Evolutionary conservation across 1,284 basidiomycete genomes (phyloP).

Genomic region (Kwoniella shivajii): DNA sequence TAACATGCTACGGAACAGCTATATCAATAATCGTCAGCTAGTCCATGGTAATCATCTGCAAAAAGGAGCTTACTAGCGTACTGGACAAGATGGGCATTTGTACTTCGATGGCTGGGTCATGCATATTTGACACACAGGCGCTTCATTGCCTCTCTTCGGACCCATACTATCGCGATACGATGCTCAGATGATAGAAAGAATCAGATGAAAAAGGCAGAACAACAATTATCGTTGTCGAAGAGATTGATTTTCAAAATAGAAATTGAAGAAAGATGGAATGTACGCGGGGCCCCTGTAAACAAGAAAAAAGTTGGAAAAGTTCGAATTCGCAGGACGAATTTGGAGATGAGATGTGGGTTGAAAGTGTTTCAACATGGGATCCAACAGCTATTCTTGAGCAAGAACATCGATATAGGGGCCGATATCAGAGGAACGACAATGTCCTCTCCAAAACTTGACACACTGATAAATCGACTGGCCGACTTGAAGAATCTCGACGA

Average conservation of each 20-base stretch:
- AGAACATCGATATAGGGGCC: too few relatives aligned
- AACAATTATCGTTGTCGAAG: too few relatives aligned
- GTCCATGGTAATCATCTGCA: background rate
- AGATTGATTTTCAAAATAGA: too few relatives aligned
- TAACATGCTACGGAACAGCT: constrained; percentile 54
- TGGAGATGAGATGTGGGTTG: background rate
- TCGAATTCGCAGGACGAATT: too few relatives aligned
- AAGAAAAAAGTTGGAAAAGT: constrained; percentile 5
- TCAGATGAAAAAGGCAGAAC: background rate
- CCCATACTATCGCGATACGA: constrained; percentile 4
- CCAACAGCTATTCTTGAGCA: too few relatives aligned
- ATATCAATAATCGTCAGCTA: constrained; percentile 6
- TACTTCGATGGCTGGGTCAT: constrained; percentile 40
- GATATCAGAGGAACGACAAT: background rate
- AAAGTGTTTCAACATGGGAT: background rate
- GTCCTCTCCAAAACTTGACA: background rate
- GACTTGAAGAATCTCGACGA: background rate
- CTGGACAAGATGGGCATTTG: constrained; percentile 46
- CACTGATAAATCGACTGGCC: background rate
- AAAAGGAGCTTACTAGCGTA: constrained; percentile 42
- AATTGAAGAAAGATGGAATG: background rate
- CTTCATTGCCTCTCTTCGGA: background rate
- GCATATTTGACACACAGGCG: constrained; percentile 41
- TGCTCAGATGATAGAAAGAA: background rate
- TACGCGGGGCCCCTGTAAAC: constrained; percentile 19